These are phyloP conservation scores for Volutella citrinella DNA, from an alignment of 2,329 filamentous ascomycete species.

Conservation along the genomic window DNA sequence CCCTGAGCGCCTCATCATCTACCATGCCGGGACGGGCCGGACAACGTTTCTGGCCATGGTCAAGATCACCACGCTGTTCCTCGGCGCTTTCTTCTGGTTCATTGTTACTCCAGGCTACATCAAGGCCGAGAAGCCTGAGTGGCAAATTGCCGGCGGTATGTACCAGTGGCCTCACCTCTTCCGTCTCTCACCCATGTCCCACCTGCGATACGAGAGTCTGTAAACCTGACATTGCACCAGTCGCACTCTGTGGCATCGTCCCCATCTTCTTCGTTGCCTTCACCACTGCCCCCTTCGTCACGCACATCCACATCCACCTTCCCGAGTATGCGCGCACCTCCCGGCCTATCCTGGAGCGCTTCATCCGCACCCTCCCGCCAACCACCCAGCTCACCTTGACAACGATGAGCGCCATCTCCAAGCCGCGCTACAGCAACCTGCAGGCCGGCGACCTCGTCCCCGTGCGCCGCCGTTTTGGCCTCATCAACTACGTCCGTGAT, in stretches of 20 bases:
- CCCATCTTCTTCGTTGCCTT: slow-evolving; percentile 65
- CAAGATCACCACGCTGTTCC: slow-evolving; percentile 68
- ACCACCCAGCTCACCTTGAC: slow-evolving; percentile 47
- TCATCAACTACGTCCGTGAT: slow-evolving; percentile 41
- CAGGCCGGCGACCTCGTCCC: slow-evolving; percentile 36
- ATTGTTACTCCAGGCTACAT: slow-evolving; percentile 60
- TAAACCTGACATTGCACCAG: no score
- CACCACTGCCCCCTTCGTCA: slow-evolving; percentile 67
- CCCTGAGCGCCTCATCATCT: slow-evolving; percentile 64
- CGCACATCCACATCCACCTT: slow-evolving; percentile 66
- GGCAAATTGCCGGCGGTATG: slow-evolving; percentile 38
- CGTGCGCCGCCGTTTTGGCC: slow-evolving; percentile 30
- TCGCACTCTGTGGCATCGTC: slow-evolving; percentile 57
- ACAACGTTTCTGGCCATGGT: slow-evolving; percentile 67
- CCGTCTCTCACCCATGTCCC: not conserved
- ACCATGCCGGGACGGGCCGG: slow-evolving; percentile 67
- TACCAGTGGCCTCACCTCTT: no score
- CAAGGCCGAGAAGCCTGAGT: slow-evolving; percentile 36
- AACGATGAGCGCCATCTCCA: slow-evolving; percentile 54
- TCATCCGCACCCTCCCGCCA: slow-evolving; percentile 45
- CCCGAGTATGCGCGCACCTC: slow-evolving; percentile 64
- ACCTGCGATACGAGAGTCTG: no score
- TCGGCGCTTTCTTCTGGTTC: slow-evolving; percentile 64
- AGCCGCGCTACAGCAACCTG: slow-evolving; percentile 48
- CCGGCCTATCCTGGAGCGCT: slow-evolving; percentile 51